Percentiles rank a stretch among this genome's conserved stretches.
phyloP scores from a whole-genome alignment of 2,329 filamentous ascomycete genomes.

The Fusarium ramigenum region DNA sequence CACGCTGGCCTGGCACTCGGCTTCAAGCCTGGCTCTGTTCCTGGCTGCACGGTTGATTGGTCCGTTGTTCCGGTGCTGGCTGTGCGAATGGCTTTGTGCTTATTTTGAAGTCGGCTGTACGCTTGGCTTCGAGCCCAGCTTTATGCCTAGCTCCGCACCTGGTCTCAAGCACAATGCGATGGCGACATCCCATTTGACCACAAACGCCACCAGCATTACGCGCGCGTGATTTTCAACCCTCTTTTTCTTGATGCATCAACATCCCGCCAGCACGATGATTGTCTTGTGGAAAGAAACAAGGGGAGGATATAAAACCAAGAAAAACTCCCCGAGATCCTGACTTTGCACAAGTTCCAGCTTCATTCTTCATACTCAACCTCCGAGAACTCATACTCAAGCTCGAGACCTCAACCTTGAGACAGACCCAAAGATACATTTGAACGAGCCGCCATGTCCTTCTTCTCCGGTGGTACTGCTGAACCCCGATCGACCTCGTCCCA shows the following conservation, averaged over 20 bases:
- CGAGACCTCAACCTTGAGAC: no score
- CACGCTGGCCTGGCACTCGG: neutral
- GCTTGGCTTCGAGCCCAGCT: neutral
- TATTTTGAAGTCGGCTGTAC: neutral
- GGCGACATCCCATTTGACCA: neutral
- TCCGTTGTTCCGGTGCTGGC: fast-evolving
- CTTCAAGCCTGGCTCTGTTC: neutral
- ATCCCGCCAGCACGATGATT: no score
- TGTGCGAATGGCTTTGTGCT: fast-evolving
- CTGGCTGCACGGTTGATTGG: neutral
- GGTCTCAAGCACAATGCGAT: neutral
- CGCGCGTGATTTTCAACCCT: neutral
- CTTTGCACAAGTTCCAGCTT: no score
- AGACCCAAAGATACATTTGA: neutral
- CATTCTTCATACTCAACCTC: neutral
- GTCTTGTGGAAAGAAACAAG: no score
- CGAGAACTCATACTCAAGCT: no score
- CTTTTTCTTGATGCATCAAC: fast-evolving
- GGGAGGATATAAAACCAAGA: no score
- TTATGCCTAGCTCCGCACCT: neutral
- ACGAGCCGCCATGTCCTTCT: fast-evolving
- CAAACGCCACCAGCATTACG: neutral
- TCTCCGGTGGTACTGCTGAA: fast-evolving
- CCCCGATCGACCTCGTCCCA: fast-evolving
- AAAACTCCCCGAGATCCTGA: no score